A percentile compares a stretch with the other conserved stretches of the same genome.
These are phyloP conservation scores for Backusella tarrabulga DNA, from an alignment of 192 early-diverging fungal species.

Conservation along the genomic window DNA sequence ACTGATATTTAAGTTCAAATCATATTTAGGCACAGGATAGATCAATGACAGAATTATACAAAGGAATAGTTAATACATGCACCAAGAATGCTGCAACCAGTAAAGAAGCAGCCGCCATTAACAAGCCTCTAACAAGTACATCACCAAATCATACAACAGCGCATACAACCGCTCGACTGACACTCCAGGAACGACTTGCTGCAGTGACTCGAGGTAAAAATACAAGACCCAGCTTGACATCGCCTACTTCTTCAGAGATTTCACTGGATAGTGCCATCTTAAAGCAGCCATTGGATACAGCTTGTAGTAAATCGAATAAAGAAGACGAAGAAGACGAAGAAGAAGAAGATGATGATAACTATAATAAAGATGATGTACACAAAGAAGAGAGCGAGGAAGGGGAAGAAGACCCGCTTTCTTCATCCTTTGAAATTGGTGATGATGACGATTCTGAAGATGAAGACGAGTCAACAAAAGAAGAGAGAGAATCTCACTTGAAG, in stretches of 20 bases:
- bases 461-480: not conserved
- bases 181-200: conserved; percentile 38
- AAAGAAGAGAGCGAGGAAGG: not conserved
- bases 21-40: conserved; percentile 20
- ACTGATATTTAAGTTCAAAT: not conserved
- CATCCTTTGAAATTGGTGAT: conserved; percentile 37
- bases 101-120: not conserved
- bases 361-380: not conserved
- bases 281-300: not conserved
- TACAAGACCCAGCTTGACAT: not conserved
- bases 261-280: not conserved
- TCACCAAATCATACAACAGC: conserved; percentile 9
- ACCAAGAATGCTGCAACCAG: conserved; percentile 26
- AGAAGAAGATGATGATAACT: not conserved
- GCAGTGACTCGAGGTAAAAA: conserved; percentile 31
- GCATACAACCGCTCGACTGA: conserved; percentile 26
- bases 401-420: conserved; percentile 1
- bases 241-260: not conserved
- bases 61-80: conserved; percentile 27
- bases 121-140: not conserved
- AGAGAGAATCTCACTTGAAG: conserved; percentile 10
- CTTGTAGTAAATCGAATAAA: not conserved
- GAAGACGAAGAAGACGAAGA: not conserved
- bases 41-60: conserved; percentile 23
- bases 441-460: conserved; percentile 36